These are phyloP conservation scores for Epichloe elymi DNA, from an alignment of 2,329 filamentous ascomycete species.

Conservation along the genomic window DNA sequence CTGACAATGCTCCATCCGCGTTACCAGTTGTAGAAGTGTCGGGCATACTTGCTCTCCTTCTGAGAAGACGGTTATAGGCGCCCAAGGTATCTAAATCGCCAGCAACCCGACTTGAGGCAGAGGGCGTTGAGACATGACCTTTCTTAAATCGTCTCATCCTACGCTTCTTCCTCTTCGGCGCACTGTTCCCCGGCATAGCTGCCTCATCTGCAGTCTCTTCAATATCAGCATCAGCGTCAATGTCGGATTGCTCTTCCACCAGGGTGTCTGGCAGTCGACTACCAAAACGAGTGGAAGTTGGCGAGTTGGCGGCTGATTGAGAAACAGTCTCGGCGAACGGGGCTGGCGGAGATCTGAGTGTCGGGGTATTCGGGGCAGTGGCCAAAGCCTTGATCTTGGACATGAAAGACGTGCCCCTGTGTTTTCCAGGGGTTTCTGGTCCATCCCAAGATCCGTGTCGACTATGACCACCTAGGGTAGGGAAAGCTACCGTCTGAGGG, in stretches of 20 bases:
- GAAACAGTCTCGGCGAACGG: constrained; percentile 20
- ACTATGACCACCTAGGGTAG: constrained; percentile 31
- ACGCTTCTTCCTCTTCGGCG: constrained; percentile 43
- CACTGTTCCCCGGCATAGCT: constrained; percentile 24
- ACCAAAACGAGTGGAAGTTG: constrained; percentile 29
- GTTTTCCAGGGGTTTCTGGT: constrained; percentile 44
- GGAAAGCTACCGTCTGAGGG: constrained; percentile 29
- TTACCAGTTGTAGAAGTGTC: constrained; percentile 35
- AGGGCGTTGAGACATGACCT: constrained; percentile 49
- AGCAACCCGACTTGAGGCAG: constrained; percentile 41
- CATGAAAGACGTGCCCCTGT: constrained; percentile 55
- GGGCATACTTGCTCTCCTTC: constrained; percentile 53
- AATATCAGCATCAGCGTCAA: constrained; percentile 20
- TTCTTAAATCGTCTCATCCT: constrained; percentile 45
- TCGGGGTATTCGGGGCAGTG: constrained; percentile 33
- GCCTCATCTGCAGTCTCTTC: constrained; percentile 67
- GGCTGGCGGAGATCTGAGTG: constrained; percentile 26
- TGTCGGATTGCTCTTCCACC: constrained; percentile 33
- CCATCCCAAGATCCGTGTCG: constrained; percentile 56
- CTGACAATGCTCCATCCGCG: constrained; percentile 52
- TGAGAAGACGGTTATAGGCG: constrained; percentile 36
- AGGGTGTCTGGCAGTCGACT: constrained; percentile 40
- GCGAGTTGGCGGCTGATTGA: constrained; percentile 33
- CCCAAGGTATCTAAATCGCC: constrained; percentile 28
- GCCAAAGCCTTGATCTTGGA: constrained; percentile 66